Percentiles rank a stretch among this genome's conserved stretches.
These are phyloP conservation scores for Avena sativa DNA, from an alignment of 176 grass and related monocot species.

Conservation along the genomic window DNA sequence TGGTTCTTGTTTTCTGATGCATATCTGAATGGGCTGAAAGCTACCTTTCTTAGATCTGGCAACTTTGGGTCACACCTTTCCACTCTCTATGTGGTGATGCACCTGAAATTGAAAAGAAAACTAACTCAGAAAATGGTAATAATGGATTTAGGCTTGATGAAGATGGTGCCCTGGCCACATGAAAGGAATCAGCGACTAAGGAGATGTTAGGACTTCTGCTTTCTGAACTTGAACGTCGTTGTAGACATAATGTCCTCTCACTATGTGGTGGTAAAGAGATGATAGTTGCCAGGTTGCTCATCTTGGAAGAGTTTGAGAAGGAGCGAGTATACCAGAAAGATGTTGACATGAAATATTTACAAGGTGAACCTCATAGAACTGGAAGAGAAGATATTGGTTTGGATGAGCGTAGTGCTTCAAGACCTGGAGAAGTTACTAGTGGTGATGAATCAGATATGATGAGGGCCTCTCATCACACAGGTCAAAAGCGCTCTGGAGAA, in stretches of 20 bases:
- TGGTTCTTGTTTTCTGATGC: slow-evolving; percentile 99
- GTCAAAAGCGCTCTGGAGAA: slow-evolving; percentile 25
- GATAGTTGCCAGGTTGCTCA: slow-evolving; percentile 96
- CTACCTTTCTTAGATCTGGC: slow-evolving; percentile 87
- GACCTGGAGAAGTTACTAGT: slow-evolving; percentile 48
- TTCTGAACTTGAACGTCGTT: slow-evolving; percentile 93
- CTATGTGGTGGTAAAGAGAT: slow-evolving; percentile 88
- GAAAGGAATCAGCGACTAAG: slow-evolving; percentile 75
- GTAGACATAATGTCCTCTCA: slow-evolving; percentile 94
- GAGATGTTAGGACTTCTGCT: slow-evolving; percentile 86
- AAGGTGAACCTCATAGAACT: slow-evolving; percentile 42
- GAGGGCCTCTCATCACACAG: slow-evolving; percentile 36
- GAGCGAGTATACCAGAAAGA: slow-evolving; percentile 67
- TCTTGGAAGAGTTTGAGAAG: slow-evolving; percentile 88
- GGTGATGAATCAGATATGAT: slow-evolving; percentile 43
- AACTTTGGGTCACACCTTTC: slow-evolving; percentile 75
- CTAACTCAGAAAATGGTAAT: slow-evolving; percentile 53
- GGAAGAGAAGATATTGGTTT: slow-evolving; percentile 54
- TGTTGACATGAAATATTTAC: slow-evolving; percentile 68
- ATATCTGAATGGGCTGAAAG: slow-evolving; percentile 88
- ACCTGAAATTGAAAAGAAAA: slow-evolving; percentile 93
- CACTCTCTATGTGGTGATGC: slow-evolving; percentile 91
- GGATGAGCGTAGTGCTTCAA: slow-evolving; percentile 37
- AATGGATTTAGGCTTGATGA: slow-evolving; percentile 81
- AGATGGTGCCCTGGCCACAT: slow-evolving; percentile 87